Evolutionary conservation across 345 rosid genomes (phyloP).

Genomic region (Eucalyptus viminalis): DNA sequence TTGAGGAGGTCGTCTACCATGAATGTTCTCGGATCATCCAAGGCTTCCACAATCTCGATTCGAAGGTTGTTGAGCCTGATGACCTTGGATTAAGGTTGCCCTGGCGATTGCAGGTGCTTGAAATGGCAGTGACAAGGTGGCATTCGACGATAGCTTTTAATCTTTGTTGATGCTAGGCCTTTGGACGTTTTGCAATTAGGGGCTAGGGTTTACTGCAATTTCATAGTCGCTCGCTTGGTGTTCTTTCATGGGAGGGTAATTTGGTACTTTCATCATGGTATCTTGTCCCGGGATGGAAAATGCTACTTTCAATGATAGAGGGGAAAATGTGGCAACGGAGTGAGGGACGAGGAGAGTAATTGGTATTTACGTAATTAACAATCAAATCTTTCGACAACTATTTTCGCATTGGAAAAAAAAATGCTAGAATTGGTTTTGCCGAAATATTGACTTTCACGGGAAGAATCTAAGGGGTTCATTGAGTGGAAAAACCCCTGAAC

Average conservation of each 20-base stretch:
- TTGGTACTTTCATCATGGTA: neutral
- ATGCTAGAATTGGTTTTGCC: neutral
- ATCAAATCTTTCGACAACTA: neutral
- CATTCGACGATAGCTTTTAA: neutral
- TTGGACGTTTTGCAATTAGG: neutral
- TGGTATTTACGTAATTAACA: neutral
- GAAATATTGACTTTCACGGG: neutral
- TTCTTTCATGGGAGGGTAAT: neutral
- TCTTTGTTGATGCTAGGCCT: neutral
- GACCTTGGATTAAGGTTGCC: neutral
- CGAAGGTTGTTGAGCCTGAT: neutral
- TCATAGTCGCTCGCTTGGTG: neutral
- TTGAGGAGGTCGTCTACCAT: rapidly evolving
- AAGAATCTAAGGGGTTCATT: neutral
- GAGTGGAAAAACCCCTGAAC: no score
- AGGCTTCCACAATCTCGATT: neutral
- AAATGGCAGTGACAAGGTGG: neutral
- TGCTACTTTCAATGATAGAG: neutral
- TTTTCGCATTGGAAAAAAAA: neutral
- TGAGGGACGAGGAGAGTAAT: neutral
- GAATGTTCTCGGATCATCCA: neutral
- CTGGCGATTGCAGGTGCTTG: neutral
- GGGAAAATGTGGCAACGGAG: neutral
- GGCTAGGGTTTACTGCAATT: neutral
- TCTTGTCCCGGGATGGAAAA: neutral